Base-by-base conservation (phyloP, 768 basidiomycete species). In the Tubosaeta sp. region DNA sequence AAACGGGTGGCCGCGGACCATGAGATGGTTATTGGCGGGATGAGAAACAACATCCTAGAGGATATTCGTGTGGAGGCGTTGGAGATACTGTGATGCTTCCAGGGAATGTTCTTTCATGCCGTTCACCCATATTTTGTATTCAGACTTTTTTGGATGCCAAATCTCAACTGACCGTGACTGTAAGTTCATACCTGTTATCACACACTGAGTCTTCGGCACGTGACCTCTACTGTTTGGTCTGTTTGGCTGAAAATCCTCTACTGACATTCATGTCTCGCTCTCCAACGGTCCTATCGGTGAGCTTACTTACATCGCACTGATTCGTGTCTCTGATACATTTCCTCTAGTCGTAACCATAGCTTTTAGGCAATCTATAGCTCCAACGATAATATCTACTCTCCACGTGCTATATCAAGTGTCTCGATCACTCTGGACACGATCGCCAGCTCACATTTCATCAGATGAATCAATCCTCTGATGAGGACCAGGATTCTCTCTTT, bases 401-500 rank as follows among this genome's bases (percentile, higher is more conserved):
- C 30, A n/a, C 31, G 40, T 27, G 25, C 16, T 29, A 44, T 54
- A 38, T 44, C 59, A 46, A 59, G 62, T 59, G 52, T 52, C 56
- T 52, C 47, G 21, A 49, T 66, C 50, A 29, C 19, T 56, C 32
- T 38, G 41, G 34, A 43, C 46, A 34, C 57, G 32, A 39, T 46
- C 24, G 10, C 38, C 38, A 12, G 48, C 64, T 66, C 52, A 60
- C 51, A 46, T 34, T 51, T 53, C 45, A 34, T 48, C 57, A 55
- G 61, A 64, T 64, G 64, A 34, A 43, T 34, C 56, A 46, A 7
- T 53, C 44, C 46, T 46, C 36, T 38, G 53, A 67, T 52, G 69
- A 70, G 38, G 79, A 86, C 55, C 70, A 75, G 58, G 83, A 83
- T 60, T 91, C 89, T 24, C 85, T 91, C 62, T 91, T 91, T 68